Base-by-base conservation (phyloP, 2,329 filamentous ascomycete genomes). In the Colletotrichum somersetense region DNA sequence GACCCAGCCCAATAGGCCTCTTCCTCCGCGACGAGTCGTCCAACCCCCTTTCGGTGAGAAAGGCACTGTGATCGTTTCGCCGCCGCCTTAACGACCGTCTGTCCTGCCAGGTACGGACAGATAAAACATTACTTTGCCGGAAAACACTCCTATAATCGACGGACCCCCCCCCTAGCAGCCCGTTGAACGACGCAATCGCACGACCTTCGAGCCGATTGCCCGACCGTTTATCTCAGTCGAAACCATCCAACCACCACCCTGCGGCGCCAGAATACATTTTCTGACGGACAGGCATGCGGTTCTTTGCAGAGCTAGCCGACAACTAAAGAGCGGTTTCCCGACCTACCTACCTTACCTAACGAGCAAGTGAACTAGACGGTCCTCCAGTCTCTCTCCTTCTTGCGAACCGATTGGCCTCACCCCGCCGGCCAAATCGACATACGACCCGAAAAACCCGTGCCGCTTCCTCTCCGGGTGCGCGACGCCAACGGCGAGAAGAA, bases 1-100 rank as follows among this genome's bases (percentile, higher is more conserved):
- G 56, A 26, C 52, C 53, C 55, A 64, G 67, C 69, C 68, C 69
- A 70, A 74, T 74, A 74, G 73, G 72, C 72, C 56, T 73, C 62
- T 58, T 56, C 57, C 40, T 62, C 38, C 56, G 48, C 20, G 50
- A 30, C 62, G 67, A 70, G 48, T 70, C 48, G 42, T 50, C 56
- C 71, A 67, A 63, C 71, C 67, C 44, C 67, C 62, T 66, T 62
- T 62, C 52, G 62, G 42, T 53, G 44, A 58, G 38, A 58, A 58
- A 42, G 67, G 40, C 20, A 48, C 30, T 30, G 30, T 30, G 3
- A n/a, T 61, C 52, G 33, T 38, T 26, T 44, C 46, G 46, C 46
- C 46, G 61, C 44, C 44, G 62, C 40, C 30, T 30, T 30, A 66
- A 66, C 56, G 53, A 42, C 59, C 50, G 42, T 55, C 35, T 23